Evolutionary conservation across 148 eudicot genomes (phyloP).

Genomic region (Heliosperma pusillum): DNA sequence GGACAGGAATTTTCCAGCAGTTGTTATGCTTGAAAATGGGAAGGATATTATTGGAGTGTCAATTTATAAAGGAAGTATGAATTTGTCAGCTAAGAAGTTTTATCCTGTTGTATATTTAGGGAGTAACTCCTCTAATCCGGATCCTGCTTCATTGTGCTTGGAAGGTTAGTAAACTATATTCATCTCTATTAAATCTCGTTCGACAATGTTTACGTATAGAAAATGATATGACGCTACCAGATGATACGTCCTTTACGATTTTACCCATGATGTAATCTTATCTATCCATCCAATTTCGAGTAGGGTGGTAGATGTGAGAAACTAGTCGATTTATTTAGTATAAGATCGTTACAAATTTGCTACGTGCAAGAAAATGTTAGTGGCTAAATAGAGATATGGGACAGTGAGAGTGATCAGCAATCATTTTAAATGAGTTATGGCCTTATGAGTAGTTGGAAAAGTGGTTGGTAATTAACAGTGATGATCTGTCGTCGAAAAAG

Average conservation of each 20-base stretch:
- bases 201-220: no score
- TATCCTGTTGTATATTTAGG: slow-evolving; percentile 71
- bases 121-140: slow-evolving; percentile 46
- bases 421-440: neutral
- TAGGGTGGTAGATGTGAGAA: no score
- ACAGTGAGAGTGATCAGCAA: neutral
- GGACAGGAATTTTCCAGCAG: slow-evolving; percentile 82
- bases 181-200: neutral
- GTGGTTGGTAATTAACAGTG: neutral
- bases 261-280: no score
- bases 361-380: neutral
- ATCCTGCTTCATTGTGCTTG: slow-evolving; percentile 71
- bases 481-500: neutral
- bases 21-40: slow-evolving; percentile 61
- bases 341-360: neutral
- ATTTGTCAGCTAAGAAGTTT: slow-evolving; percentile 31
- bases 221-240: no score
- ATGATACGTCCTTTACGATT: no score
- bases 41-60: slow-evolving; percentile 49
- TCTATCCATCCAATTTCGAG: no score
- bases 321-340: neutral
- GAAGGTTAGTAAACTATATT: slow-evolving; percentile 41
- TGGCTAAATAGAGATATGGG: neutral
- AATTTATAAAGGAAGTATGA: slow-evolving; percentile 58
- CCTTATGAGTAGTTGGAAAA: neutral